Evolutionary conservation across 169 alveolate genomes (phyloP).

Genomic region (Cyclospora cayetanensis): DNA sequence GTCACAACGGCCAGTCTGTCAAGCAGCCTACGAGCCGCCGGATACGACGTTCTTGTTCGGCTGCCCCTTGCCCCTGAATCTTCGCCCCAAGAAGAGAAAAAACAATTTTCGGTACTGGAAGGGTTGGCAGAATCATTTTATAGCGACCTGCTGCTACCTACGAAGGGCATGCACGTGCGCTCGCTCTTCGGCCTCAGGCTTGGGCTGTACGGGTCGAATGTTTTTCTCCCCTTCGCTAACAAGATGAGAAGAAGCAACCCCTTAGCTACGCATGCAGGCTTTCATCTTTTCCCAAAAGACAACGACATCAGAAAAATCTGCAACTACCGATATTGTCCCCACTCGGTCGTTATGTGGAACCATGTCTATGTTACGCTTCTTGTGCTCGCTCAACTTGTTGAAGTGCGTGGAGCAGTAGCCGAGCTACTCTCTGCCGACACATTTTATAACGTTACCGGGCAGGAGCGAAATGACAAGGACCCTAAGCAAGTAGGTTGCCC

Average conservation of each 20-base stretch:
- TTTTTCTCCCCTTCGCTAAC: not conserved
- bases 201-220: not conserved
- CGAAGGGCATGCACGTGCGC: not conserved
- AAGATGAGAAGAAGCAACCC: constrained; percentile 25
- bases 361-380: constrained; percentile 45
- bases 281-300: not conserved
- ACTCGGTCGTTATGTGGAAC: constrained; percentile 55
- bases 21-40: not conserved
- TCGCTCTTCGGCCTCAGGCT: not conserved
- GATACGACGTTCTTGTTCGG: not conserved
- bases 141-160: not conserved
- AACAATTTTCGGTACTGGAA: not conserved
- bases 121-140: not conserved
- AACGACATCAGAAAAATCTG: not conserved
- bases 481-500: not conserved
- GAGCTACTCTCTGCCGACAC: constrained; percentile 3
- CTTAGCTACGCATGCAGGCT: not conserved
- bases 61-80: not conserved
- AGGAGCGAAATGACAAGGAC: not conserved
- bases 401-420: not conserved
- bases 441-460: not conserved
- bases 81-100: not conserved
- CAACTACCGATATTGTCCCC: constrained; percentile 20
- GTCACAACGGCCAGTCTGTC: not conserved
- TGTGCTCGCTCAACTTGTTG: constrained; percentile 26